A percentile compares a stretch with the other conserved stretches of the same genome.
phyloP scores from a whole-genome alignment of 345 rosid species.

The Geranium brycei region DNA sequence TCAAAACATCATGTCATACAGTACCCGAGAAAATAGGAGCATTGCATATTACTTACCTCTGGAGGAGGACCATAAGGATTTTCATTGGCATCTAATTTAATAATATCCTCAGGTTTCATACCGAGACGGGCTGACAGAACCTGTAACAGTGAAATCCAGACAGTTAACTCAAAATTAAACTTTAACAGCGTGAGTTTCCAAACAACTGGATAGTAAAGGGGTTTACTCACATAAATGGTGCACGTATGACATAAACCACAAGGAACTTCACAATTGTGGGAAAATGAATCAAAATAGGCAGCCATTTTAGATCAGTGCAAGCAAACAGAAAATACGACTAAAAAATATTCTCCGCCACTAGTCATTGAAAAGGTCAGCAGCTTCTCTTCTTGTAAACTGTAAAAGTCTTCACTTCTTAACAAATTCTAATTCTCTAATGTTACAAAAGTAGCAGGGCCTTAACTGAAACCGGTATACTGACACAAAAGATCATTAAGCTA shows the following conservation, averaged over 20 bases:
- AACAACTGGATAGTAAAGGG: neutral
- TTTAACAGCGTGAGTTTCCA: neutral
- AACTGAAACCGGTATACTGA: too few species aligned
- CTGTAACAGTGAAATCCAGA: slow-evolving; percentile 18
- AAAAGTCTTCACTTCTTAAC: neutral
- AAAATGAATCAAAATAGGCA: neutral
- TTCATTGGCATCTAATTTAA: slow-evolving; percentile 96
- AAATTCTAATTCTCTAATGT: too few species aligned
- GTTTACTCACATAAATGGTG: neutral
- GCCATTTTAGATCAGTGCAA: neutral
- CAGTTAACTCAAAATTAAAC: neutral
- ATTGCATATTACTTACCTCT: slow-evolving; percentile 45
- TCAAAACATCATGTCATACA: neutral
- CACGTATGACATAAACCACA: neutral
- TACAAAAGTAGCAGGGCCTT: too few species aligned
- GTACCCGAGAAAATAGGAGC: neutral
- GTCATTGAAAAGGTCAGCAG: too few species aligned
- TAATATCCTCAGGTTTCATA: slow-evolving; percentile 87
- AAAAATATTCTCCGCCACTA: too few species aligned
- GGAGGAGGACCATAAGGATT: slow-evolving; percentile 99
- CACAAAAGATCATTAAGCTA: too few species aligned
- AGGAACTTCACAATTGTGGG: neutral
- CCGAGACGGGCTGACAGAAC: slow-evolving; percentile 72
- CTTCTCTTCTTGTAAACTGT: too few species aligned
- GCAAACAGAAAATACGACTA: neutral